Conservation (phyloP, 1,139 yeast species). For the Nadsonia commutata region DNA sequence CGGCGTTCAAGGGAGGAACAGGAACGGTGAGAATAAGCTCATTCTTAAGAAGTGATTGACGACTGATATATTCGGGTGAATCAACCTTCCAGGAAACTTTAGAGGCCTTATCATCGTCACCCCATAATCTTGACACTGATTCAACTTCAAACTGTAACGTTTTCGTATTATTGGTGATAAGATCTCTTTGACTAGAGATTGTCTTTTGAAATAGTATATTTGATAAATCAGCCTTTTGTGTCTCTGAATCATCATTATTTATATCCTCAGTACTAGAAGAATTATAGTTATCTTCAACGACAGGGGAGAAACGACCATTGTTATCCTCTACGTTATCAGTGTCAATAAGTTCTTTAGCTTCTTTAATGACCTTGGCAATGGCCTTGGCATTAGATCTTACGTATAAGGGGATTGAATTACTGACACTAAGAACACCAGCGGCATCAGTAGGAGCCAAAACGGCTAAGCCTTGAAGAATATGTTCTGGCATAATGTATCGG, state of each 20-base stretch:
- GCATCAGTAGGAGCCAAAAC: conserved; percentile 42
- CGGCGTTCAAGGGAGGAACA: conserved; percentile 8
- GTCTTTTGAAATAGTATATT: background rate
- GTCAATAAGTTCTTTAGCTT: conserved; percentile 12
- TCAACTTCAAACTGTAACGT: background rate
- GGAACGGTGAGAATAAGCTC: conserved; percentile 11
- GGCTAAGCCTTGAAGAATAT: conserved; percentile 50
- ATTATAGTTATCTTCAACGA: background rate
- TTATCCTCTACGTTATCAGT: conserved; percentile 8
- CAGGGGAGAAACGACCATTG: conserved; percentile 12
- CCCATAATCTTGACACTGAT: background rate
- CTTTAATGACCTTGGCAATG: conserved; percentile 38
- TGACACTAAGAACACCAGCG: conserved; percentile 38
- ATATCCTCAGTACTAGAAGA: background rate
- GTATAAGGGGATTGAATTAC: conserved; percentile 37
- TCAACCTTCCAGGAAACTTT: background rate
- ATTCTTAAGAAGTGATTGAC: conserved; percentile 1
- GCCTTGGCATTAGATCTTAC: conserved; percentile 44
- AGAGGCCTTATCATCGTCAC: background rate
- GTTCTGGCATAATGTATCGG: conserved; percentile 73
- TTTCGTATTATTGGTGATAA: background rate
- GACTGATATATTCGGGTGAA: background rate
- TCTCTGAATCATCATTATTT: conserved; percentile 7
- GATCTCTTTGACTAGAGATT: background rate
- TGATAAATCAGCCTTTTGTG: conserved; percentile 4